These are phyloP conservation scores for Ehretia macrophylla DNA, from an alignment of 257 asterid species.

Conservation along the genomic window DNA sequence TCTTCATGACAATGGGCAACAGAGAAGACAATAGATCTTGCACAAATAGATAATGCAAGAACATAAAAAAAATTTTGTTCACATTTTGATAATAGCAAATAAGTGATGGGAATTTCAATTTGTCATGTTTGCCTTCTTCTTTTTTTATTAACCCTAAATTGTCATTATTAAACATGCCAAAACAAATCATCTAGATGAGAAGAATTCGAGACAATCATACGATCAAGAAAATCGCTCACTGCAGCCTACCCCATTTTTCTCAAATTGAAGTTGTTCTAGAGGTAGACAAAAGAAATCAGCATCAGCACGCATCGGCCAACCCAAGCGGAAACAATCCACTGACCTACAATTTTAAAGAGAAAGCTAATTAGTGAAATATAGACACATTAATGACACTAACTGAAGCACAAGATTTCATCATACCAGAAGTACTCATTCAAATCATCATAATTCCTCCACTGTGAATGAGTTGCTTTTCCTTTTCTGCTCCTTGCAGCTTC, in stretches of 20 bases:
- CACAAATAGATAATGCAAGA: too few species aligned
- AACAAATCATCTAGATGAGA: neutral
- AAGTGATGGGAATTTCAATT: too few species aligned
- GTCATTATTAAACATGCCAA: neutral
- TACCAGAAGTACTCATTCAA: conserved; percentile 97
- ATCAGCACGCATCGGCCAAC: conserved; percentile 99
- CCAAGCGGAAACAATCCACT: conserved; percentile 94
- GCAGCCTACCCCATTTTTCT: conserved; percentile 65
- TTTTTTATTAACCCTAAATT: too few species aligned
- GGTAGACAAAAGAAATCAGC: conserved; percentile 92
- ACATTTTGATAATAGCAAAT: too few species aligned
- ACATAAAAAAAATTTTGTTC: too few species aligned
- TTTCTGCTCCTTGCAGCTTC: conserved; percentile 88
- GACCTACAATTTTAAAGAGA: conserved; percentile 50
- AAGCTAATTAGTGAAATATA: conserved; percentile 12
- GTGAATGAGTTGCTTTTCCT: conserved; percentile 90
- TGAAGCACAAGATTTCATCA: conserved; percentile 8
- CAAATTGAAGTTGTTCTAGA: conserved; percentile 36
- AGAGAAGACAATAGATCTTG: too few species aligned
- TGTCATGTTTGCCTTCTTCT: too few species aligned
- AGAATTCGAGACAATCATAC: neutral
- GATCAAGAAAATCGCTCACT: neutral
- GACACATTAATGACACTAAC: conserved; percentile 2
- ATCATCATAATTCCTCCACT: conserved; percentile 99
- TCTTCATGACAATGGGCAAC: too few species aligned